phyloP scores from a whole-genome alignment of 202 grass and related monocot genomes.

The Setaria italica region DNA sequence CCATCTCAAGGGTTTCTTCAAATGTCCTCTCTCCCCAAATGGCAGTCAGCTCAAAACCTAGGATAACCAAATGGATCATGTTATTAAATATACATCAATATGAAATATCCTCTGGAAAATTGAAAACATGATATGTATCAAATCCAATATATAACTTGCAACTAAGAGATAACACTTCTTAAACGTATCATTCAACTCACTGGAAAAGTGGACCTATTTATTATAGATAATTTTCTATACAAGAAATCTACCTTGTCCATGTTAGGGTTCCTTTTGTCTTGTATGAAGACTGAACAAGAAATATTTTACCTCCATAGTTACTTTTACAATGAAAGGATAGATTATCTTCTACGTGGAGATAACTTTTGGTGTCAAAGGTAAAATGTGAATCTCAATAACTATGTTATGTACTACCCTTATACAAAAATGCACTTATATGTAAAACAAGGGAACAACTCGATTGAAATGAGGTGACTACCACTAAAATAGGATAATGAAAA shows the following conservation, averaged over 20 bases:
- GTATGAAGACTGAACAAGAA: conserved; percentile 7
- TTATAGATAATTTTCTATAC: background rate
- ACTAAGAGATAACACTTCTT: conserved; percentile 11
- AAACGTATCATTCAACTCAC: conserved; percentile 7
- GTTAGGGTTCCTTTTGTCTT: background rate
- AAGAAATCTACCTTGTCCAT: conserved; percentile 19
- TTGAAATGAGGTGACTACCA: background rate
- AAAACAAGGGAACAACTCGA: conserved; percentile 11
- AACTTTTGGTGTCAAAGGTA: conserved; percentile 16
- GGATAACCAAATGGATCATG: conserved; percentile 22
- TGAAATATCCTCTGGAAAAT: conserved; percentile 11
- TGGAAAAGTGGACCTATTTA: conserved; percentile 2
- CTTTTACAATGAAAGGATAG: background rate
- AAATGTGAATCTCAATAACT: background rate
- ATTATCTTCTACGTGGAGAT: background rate
- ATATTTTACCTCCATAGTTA: background rate
- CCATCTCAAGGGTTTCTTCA: conserved; percentile 97
- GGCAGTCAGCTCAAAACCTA: conserved; percentile 86
- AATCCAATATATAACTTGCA: conserved; percentile 29
- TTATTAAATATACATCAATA: conserved; percentile 30
- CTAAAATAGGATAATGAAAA: background rate
- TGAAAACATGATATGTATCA: conserved; percentile 16
- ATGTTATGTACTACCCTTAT: background rate
- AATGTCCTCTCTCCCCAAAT: conserved; percentile 81
- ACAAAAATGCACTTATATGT: background rate